A percentile compares a stretch with the other conserved stretches of the same genome.
Evolutionary conservation across 2,329 filamentous ascomycete species (phyloP).

Genomic region (Aspergillus awamori): DNA sequence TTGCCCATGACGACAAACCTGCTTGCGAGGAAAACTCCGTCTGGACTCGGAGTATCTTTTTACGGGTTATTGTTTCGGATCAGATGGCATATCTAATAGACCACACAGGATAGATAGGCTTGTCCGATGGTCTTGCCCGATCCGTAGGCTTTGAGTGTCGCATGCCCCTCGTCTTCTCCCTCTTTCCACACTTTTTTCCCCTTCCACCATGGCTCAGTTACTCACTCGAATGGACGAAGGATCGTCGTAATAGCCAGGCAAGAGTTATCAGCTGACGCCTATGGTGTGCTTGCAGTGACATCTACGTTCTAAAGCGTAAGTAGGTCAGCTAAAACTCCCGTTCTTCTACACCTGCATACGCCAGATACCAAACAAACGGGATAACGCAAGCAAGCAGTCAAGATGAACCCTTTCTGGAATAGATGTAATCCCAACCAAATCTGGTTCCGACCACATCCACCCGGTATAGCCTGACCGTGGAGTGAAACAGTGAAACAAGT

Average conservation of each 20-base stretch:
- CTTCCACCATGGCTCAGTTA: not conserved
- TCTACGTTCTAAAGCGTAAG: not conserved
- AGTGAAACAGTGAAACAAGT: not conserved
- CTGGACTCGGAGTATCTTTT: not conserved
- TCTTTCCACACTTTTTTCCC: not conserved
- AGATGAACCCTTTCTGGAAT: not conserved
- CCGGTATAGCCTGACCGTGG: not conserved
- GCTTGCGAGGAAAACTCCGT: not conserved
- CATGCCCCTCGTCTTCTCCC: not conserved
- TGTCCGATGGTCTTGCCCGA: not conserved
- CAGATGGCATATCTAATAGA: not conserved
- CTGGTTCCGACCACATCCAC: conserved; percentile 1
- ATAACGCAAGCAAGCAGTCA: not conserved
- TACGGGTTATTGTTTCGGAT: not conserved
- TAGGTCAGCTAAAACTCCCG: not conserved
- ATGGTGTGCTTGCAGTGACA: not conserved
- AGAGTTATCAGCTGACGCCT: not conserved
- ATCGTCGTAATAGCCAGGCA: not conserved
- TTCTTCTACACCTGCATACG: not conserved
- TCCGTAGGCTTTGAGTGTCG: not conserved
- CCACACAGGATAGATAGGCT: not conserved
- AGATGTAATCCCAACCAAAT: not conserved
- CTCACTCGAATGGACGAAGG: not conserved
- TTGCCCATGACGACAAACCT: not conserved
- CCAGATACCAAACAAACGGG: not conserved